Conservation (phyloP, 2,329 filamentous ascomycete genomes). For the Plenodomus biglobosus region DNA sequence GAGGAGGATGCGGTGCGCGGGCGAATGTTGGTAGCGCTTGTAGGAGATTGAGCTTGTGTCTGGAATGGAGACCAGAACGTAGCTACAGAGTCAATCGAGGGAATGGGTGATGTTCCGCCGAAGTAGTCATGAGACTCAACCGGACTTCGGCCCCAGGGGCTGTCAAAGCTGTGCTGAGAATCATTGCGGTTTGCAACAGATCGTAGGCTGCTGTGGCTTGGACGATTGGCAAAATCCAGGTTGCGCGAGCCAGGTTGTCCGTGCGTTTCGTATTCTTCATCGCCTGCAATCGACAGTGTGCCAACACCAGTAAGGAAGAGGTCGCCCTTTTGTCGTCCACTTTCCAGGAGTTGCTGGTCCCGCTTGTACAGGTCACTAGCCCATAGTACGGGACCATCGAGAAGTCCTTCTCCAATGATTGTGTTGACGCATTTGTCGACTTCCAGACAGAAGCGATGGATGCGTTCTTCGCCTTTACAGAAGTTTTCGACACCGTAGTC, state of each 20-base stretch:
- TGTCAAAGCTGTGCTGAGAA: conserved; percentile 70
- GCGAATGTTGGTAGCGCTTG: conserved; percentile 62
- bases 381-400: conserved; percentile 87
- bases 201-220: conserved; percentile 60
- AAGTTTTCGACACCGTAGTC: conserved; percentile 86
- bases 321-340: conserved; percentile 53
- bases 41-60: conserved; percentile 64
- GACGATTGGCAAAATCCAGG: conserved; percentile 52
- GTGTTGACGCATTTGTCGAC: conserved; percentile 83
- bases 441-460: conserved; percentile 91
- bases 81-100: conserved; percentile 72
- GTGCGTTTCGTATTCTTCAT: conserved; percentile 49
- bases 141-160: conserved; percentile 65
- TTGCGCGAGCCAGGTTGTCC: conserved; percentile 43
- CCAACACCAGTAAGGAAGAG: conserved; percentile 51
- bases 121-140: conserved; percentile 73
- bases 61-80: conserved; percentile 92
- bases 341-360: conserved; percentile 66
- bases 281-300: conserved; percentile 52
- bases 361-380: conserved; percentile 84
- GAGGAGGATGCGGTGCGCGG: conserved; percentile 69
- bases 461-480: conserved; percentile 89
- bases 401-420: conserved; percentile 79
- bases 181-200: conserved; percentile 62
- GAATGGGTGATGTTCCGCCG: conserved; percentile 65